Base-by-base conservation (phyloP, 345 rosid species). In the Gossypium rotundifolium region DNA sequence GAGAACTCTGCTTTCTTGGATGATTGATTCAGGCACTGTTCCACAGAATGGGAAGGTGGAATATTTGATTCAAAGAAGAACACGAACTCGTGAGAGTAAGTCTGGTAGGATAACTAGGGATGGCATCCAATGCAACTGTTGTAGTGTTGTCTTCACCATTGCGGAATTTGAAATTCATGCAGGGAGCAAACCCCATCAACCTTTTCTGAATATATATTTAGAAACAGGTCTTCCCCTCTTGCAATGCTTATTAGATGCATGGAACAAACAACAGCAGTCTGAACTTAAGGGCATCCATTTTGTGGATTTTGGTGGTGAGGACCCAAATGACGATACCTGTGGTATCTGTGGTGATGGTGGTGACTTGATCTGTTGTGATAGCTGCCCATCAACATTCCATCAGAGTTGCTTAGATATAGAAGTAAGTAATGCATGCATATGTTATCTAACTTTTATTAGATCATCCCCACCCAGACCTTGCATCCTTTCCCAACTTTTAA, bases 331-430 rank as follows among this genome's bases (percentile, higher is more conserved):
- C 75, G 98, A 94, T 83, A 91, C 98, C 17, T 94, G 98, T 87
- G 98, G 90, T 64, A 84, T 91, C 59, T 94, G 98, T 81, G 98
- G 98, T 69, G 98, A 94, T 86, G 98, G 98, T 58, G 98, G 98
- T 78, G 85, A 87, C 73, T 87, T 94, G 79, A 83, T 88, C 75
- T 94, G 98, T 77, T 94, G 98, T 63, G 98, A 94, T 64, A 81
- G 95, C 78, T 94, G 98, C 84, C 98, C 98, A 63, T 93, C 98
- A 71, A 92, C 98, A 10, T 94, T 94, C 82, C 98, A 94, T 81
- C 90, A 88, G 77, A 85, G 84, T 85, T 94, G 98, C 87, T 72
- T 94, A 73, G 90, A 84, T 74, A 87, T 94, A 71, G 79, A 87
- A 75, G 98, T 91, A 89, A 51, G 20, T 49, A 22, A 12, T 46